These are phyloP conservation scores for Croton setiger DNA, from an alignment of 441 rosid genomes.

Conservation along the genomic window DNA sequence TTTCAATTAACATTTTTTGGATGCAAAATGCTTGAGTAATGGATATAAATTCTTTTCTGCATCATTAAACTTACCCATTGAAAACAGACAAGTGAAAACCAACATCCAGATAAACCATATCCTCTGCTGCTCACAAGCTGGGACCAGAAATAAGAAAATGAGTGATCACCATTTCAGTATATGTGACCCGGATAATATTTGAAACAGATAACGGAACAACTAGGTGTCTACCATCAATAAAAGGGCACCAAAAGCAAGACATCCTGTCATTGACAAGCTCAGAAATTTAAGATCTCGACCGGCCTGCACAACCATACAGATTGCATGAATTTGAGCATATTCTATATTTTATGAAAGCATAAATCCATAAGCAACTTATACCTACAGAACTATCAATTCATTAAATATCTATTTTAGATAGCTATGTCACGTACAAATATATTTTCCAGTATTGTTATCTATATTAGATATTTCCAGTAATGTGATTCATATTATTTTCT, in stretches of 20 bases:
- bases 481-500: neutral
- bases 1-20: no score
- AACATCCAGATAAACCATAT: slow-evolving; percentile 57
- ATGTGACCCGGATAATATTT: neutral
- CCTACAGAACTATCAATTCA: neutral
- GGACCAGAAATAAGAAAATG: neutral
- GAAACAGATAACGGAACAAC: neutral
- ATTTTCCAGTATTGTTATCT: neutral
- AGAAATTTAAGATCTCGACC: slow-evolving; percentile 84
- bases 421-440: no score
- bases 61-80: slow-evolving; percentile 56
- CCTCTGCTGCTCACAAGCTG: slow-evolving; percentile 39
- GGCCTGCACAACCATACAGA: slow-evolving; percentile 50
- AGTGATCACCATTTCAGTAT: neutral
- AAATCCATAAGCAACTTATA: neutral
- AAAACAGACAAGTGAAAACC: slow-evolving; percentile 70
- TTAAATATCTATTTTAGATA: neutral
- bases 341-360: neutral
- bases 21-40: neutral
- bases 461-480: no score
- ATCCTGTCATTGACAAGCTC: slow-evolving; percentile 73
- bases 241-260: slow-evolving; percentile 64
- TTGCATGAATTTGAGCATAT: neutral
- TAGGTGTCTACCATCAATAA: slow-evolving; percentile 46
- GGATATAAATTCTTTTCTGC: slow-evolving; percentile 4